phyloP scores from a whole-genome alignment of 2,329 filamentous ascomycete species.

The Lecanosticta acicola region DNA sequence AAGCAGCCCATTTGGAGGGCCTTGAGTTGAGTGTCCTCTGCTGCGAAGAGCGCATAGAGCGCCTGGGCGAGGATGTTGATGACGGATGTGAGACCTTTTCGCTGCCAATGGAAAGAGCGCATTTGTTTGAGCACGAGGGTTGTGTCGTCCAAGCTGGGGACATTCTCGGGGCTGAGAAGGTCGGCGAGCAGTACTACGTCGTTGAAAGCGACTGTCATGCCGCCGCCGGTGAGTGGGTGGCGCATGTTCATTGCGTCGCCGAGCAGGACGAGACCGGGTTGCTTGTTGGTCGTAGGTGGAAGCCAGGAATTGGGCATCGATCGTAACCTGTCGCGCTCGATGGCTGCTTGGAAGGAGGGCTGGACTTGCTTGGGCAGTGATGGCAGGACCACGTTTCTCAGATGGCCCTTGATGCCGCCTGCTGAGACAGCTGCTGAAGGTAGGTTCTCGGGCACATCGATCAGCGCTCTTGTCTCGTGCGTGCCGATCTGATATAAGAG shows the following conservation, averaged over 20 bases:
- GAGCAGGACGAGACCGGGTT: slow-evolving; percentile 70
- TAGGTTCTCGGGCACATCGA: slow-evolving; percentile 77
- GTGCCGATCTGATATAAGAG: slow-evolving; percentile 96
- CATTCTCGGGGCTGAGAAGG: slow-evolving; percentile 62
- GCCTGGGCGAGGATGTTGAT: slow-evolving; percentile 98
- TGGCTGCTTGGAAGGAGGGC: slow-evolving; percentile 67
- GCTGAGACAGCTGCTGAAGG: slow-evolving; percentile 65
- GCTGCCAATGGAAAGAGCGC: slow-evolving; percentile 73
- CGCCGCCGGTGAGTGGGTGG: slow-evolving; percentile 93
- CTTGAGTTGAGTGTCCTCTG: slow-evolving; percentile 68
- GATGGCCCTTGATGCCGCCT: slow-evolving; percentile 80
- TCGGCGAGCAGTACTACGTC: slow-evolving; percentile 75
- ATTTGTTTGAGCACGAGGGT: slow-evolving; percentile 62
- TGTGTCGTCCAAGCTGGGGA: slow-evolving; percentile 66
- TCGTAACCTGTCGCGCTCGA: slow-evolving; percentile 71
- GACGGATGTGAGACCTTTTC: slow-evolving; percentile 75
- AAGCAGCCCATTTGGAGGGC: slow-evolving; percentile 88
- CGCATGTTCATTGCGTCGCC: slow-evolving; percentile 99
- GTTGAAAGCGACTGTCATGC: slow-evolving; percentile 96
- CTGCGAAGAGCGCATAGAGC: slow-evolving; percentile 85
- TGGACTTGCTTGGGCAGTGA: slow-evolving; percentile 66
- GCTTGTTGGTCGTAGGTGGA: slow-evolving; percentile 67
- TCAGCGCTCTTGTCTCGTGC: slow-evolving; percentile 82
- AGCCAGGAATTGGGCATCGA: slow-evolving; percentile 97
- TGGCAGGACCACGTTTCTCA: slow-evolving; percentile 73